Percentiles rank a stretch among this genome's conserved stretches.
Conservation (phyloP, 225 moss, liverwort and hornwort species). For the Ulota crispa region DNA sequence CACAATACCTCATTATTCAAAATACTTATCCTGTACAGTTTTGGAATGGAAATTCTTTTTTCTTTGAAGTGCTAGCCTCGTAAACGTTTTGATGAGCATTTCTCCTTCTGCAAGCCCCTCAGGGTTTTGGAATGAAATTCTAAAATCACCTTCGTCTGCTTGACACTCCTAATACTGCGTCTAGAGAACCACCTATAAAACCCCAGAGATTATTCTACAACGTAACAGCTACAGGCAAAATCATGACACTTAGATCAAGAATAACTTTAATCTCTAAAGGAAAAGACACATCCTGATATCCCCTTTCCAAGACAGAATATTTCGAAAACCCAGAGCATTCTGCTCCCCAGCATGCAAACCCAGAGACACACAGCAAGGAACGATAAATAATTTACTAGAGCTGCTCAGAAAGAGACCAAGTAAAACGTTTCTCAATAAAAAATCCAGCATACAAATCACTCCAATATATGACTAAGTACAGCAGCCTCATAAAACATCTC, state of each 20-base stretch:
- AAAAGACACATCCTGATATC: not conserved
- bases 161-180: not conserved
- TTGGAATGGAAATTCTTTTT: not conserved
- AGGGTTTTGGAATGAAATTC: not conserved
- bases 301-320: not conserved
- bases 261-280: not conserved
- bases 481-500: slow-evolving; percentile 27
- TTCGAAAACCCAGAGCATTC: not conserved
- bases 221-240: too few species aligned
- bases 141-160: not conserved
- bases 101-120: not conserved
- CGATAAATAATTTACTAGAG: not conserved
- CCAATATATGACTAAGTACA: slow-evolving; percentile 3
- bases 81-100: not conserved
- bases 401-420: not conserved
- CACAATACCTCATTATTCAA: too few species aligned
- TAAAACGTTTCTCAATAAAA: not conserved
- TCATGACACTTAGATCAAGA: not conserved
- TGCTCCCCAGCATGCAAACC: not conserved
- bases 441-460: slow-evolving; percentile 18
- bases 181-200: not conserved
- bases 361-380: not conserved
- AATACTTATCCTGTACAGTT: not conserved
- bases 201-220: not conserved
- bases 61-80: not conserved